Evolutionary conservation across 345 rosid species (phyloP), one percentile per base, ranked within the genome.

Genomic region (Citrus sp.): DNA sequence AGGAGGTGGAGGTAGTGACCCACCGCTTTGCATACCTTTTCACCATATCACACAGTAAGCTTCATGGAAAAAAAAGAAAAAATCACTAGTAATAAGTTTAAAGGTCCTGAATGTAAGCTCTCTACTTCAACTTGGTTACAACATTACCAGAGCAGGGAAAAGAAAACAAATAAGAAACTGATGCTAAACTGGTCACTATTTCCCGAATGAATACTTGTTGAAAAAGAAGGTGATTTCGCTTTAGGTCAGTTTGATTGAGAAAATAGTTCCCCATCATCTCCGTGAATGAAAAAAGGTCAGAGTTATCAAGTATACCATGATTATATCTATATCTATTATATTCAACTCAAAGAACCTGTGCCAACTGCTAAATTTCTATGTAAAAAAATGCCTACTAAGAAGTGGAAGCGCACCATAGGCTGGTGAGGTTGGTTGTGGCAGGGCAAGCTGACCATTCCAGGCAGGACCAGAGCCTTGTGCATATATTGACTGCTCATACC

Each of bases 1-100:
- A 2, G 99, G 99, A 27, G 99, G 98, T 18, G 93, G 96, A 63
- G 99, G 99, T 38, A 95, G 88, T 37, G 95, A 86, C 72, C 82
- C 83, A 79, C 81, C 71, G 72, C 84, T 84, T 74, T 84, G 89
- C 63, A 89, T 85, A 87, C 94, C 99, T 93, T 87, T 62, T 67
- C 82, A 82, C 56, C 64, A 84, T 40, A 35, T 79, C 68, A 83
- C 76, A 84, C 40, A 12, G 42, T 63, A 18, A 75, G 81, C 30
- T 75, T 65, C 67, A 54, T 78, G 35, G 10, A 40, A 40, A 42
- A 46, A 46, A 46, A 3, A 18, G 1, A 22, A 63, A 40, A 28
- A 76, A 9, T 61, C 40, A 61, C 42, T 2, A 35, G 67, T 35
- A 65, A 46, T 19, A 67, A 27, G 35, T 67, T 28, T 8, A 32